Base-by-base conservation (phyloP, 495 filamentous ascomycete genomes). In the Sabuloglossum arenarium region DNA sequence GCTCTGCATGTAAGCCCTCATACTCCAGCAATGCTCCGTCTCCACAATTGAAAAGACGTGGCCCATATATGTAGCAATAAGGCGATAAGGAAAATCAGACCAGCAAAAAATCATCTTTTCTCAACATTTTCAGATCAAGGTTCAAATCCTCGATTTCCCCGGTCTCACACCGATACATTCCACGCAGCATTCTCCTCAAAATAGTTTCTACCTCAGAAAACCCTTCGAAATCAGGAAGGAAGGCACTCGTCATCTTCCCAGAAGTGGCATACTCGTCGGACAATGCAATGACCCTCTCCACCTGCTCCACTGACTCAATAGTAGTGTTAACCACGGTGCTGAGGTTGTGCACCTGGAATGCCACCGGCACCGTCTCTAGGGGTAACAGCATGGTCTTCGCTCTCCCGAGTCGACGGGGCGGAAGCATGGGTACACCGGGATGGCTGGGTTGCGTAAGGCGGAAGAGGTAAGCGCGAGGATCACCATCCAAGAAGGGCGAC, bases 361-460 rank as follows among this genome's bases (percentile, higher is more conserved):
- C 8, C 3, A 14, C 23, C 4, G 54, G 42, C 1, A 47, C 39
- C 1, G 19, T 43, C 29, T 56, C 54, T 16, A 56, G 39, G 1
- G 54, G 54, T n/a, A 56, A n/a, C 39, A 14, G 53, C n/a, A 43
- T 45, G 10, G 54, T 53, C 43, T 53, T 56, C 37, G 25, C 14
- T 56, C 54, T 56, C 23, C 39, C 23, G 31, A 16, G 6, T 2
- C 39, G 4, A 2, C 43, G 37, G 1, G n/a, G 27, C n/a, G 24
- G 31, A 37, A 11, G 53, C 31, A 43, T 28, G 21, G 10, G 16
- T 3, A 8, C 29, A 11, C 30, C 29, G 10, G 3, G 14, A 3
- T 12, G 24, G 31, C 16, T 12, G 29, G 31, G 29, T 25, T 27
- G 23, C 3, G 12, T 39, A 24, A 31, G 37, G 24, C 23, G 16